Conservation (phyloP, 495 filamentous ascomycete genomes). For the Hyaloscypha variabilis region DNA sequence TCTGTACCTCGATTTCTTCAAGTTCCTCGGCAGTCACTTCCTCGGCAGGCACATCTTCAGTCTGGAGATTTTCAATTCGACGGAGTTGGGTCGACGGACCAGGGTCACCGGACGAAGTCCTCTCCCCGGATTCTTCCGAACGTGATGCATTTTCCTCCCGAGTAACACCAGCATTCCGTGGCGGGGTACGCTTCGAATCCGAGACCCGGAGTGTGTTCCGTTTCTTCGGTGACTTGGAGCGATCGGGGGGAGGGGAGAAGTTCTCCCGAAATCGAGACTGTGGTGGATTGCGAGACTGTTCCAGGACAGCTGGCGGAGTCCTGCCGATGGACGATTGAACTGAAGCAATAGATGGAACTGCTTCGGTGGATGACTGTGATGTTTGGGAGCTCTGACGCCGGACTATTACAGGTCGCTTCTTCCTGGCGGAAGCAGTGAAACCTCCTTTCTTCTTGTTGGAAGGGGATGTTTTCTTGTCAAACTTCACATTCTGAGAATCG, state of each 20-base stretch:
- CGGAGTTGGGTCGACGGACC: slow-evolving; percentile 20
- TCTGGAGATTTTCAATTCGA: slow-evolving; percentile 7
- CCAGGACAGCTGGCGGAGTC: slow-evolving; percentile 16
- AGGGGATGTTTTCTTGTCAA: slow-evolving; percentile 19
- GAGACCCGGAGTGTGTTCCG: not conserved
- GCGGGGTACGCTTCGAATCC: slow-evolving; percentile 12
- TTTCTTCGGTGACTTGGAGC: slow-evolving; percentile 11
- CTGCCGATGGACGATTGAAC: slow-evolving; percentile 20
- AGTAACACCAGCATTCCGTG: not conserved
- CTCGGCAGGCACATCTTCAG: not conserved
- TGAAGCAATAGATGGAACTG: not conserved
- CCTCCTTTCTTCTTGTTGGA: slow-evolving; percentile 22
- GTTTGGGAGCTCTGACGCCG: slow-evolving; percentile 29
- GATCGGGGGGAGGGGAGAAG: slow-evolving; percentile 23
- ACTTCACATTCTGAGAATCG: slow-evolving; percentile 15
- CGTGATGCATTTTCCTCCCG: not conserved
- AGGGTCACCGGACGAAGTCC: slow-evolving; percentile 8
- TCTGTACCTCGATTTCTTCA: slow-evolving; percentile 24
- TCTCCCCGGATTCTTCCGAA: not conserved
- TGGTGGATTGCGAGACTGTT: slow-evolving; percentile 2
- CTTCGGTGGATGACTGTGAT: slow-evolving; percentile 27
- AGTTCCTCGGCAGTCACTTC: slow-evolving; percentile 10
- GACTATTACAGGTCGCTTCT: slow-evolving; percentile 28
- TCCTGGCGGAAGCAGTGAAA: slow-evolving; percentile 22
- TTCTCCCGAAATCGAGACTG: slow-evolving; percentile 31